Evolutionary conservation across 257 asterid species (phyloP).

Genomic region (Solanum medicagineum): DNA sequence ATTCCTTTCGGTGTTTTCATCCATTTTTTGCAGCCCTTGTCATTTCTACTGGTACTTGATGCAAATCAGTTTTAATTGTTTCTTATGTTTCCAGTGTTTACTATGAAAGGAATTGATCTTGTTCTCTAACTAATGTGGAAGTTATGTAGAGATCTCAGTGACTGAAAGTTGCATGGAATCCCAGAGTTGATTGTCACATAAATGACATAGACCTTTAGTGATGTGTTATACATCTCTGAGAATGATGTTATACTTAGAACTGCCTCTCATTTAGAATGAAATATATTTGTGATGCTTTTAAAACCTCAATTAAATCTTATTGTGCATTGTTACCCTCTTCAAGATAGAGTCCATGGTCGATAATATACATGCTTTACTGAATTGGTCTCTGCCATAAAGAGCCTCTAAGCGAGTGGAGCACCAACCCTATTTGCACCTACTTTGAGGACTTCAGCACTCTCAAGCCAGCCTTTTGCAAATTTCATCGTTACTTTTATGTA

Average conservation of each 20-base stretch:
- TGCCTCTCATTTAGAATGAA: background rate
- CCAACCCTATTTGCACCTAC: background rate
- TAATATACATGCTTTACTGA: background rate
- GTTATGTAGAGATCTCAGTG: background rate
- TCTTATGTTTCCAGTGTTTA: background rate
- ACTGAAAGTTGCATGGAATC: background rate
- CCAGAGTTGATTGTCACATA: background rate
- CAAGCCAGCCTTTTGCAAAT: background rate
- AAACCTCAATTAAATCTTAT: background rate
- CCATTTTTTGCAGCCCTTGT: background rate
- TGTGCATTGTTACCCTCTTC: background rate
- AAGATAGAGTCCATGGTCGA: background rate
- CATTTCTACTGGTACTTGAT: background rate
- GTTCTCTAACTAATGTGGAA: background rate
- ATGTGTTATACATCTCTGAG: background rate
- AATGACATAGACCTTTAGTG: background rate
- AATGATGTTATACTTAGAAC: background rate
- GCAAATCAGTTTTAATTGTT: background rate
- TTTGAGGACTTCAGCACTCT: background rate
- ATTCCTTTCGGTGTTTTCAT: background rate
- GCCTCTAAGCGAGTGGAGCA: background rate
- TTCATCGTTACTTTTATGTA: background rate
- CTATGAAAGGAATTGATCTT: background rate
- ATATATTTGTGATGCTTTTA: background rate
- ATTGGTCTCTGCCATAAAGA: background rate